phyloP scores from a whole-genome alignment of 352 stramenopile species.

The Pythium sp. region DNA sequence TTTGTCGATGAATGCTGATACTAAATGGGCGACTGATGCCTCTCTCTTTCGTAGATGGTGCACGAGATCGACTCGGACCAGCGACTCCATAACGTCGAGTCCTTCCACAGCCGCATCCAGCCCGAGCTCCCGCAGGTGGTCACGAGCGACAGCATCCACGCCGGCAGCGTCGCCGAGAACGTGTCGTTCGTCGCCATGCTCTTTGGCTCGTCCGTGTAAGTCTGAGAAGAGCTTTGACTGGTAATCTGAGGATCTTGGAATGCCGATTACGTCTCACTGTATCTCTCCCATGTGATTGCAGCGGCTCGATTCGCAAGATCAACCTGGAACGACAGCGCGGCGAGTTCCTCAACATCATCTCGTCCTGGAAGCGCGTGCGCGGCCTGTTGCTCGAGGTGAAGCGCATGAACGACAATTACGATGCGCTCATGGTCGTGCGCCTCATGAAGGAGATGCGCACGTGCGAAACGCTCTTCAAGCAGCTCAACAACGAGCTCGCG shows the following conservation, averaged over 20 bases:
- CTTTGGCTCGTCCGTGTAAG: slow-evolving; percentile 64
- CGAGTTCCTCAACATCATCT: slow-evolving; percentile 62
- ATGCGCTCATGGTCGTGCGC: slow-evolving; percentile 62
- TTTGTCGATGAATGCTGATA: background rate
- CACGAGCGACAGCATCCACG: slow-evolving; percentile 71
- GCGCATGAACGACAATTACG: slow-evolving; percentile 46
- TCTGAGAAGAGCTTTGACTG: background rate
- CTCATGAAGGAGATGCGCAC: slow-evolving; percentile 82
- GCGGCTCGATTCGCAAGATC: slow-evolving; percentile 42
- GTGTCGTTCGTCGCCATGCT: slow-evolving; percentile 79
- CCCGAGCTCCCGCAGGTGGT: slow-evolving; percentile 61
- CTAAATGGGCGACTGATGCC: background rate
- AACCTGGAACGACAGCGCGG: slow-evolving; percentile 66
- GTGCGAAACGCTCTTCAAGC: slow-evolving; percentile 74
- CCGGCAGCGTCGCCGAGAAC: slow-evolving; percentile 60
- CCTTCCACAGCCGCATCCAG: slow-evolving; percentile 66
- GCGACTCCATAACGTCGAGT: slow-evolving; percentile 63
- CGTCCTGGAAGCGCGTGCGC: slow-evolving; percentile 76
- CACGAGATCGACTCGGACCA: slow-evolving; percentile 74
- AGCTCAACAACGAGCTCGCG: slow-evolving; percentile 64
- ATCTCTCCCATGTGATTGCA: slow-evolving; percentile 13
- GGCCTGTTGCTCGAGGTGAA: slow-evolving; percentile 41
- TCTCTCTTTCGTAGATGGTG: slow-evolving; percentile 52
- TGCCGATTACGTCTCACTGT: background rate
- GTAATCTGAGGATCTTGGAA: background rate